These are phyloP conservation scores for Naganishia albida DNA, from an alignment of 1,284 basidiomycete species.

Conservation along the genomic window DNA sequence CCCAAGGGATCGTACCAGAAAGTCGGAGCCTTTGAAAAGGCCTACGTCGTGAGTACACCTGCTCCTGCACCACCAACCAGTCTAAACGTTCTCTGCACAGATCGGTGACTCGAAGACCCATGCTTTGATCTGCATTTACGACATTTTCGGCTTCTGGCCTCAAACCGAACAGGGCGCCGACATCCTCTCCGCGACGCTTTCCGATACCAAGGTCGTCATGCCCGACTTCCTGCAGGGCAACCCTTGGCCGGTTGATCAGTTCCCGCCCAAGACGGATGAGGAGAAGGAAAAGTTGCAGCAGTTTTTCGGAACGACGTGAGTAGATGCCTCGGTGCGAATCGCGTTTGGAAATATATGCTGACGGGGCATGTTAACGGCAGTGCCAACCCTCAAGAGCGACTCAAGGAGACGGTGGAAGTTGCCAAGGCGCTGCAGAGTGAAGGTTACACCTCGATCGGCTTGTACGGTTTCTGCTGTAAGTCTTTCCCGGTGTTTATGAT, in stretches of 20 bases:
- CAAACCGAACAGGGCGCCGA: slow-evolving; percentile 56
- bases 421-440: slow-evolving; percentile 14
- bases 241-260: slow-evolving; percentile 30
- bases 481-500: background rate
- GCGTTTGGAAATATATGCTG: background rate
- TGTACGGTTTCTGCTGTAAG: slow-evolving; percentile 34
- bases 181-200: slow-evolving; percentile 45
- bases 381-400: slow-evolving; percentile 24
- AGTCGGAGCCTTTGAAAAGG: slow-evolving; percentile 48
- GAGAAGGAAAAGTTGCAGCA: slow-evolving; percentile 32
- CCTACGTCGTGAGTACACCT: slow-evolving; percentile 45
- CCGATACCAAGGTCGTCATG: slow-evolving; percentile 54
- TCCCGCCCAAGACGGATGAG: slow-evolving; percentile 34
- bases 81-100: background rate
- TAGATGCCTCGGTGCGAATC: background rate
- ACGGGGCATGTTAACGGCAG: background rate
- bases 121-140: slow-evolving; percentile 41
- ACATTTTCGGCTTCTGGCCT: slow-evolving; percentile 56
- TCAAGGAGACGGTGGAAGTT: slow-evolving; percentile 18
- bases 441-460: slow-evolving; percentile 28
- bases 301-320: slow-evolving; percentile 33
- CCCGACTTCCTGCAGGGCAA: slow-evolving; percentile 53
- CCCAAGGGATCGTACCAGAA: slow-evolving; percentile 55
- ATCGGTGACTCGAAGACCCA: slow-evolving; percentile 43
- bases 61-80: too few relatives aligned